These are phyloP conservation scores for Naganishia albida DNA, from an alignment of 1,284 basidiomycete species.

Conservation along the genomic window DNA sequence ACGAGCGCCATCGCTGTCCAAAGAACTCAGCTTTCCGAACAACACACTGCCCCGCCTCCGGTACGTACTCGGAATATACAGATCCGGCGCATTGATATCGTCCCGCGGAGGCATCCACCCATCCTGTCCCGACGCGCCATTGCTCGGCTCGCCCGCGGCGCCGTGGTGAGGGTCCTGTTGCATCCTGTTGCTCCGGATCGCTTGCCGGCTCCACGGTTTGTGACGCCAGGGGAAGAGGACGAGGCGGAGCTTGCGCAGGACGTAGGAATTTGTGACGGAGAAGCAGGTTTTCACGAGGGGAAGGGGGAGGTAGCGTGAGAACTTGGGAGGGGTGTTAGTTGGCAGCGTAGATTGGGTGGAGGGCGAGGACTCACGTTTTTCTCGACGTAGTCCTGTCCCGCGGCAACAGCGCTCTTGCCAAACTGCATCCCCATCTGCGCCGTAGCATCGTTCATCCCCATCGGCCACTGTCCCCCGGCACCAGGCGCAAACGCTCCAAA, in stretches of 20 bases:
- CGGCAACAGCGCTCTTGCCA: slow-evolving; percentile 84
- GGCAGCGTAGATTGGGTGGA: background rate
- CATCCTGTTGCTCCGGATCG: slow-evolving; percentile 54
- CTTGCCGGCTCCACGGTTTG: slow-evolving; percentile 72
- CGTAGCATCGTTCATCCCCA: slow-evolving; percentile 82
- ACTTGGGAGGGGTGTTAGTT: slow-evolving; percentile 56
- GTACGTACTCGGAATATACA: slow-evolving; percentile 86
- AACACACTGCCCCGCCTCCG: background rate
- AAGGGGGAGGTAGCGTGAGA: slow-evolving; percentile 72
- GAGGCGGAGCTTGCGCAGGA: slow-evolving; percentile 83
- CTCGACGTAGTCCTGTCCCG: slow-evolving; percentile 93
- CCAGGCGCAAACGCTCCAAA: background rate
- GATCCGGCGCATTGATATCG: slow-evolving; percentile 92
- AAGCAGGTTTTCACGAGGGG: slow-evolving; percentile 87
- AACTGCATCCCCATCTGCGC: slow-evolving; percentile 97
- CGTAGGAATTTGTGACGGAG: slow-evolving; percentile 95
- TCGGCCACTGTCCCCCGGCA: slow-evolving; percentile 32
- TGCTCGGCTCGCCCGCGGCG: slow-evolving; percentile 59
- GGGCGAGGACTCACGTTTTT: slow-evolving; percentile 19
- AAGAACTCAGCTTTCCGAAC: slow-evolving; percentile 6
- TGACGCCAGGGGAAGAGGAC: slow-evolving; percentile 97
- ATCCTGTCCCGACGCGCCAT: slow-evolving; percentile 57
- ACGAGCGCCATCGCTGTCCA: slow-evolving; percentile 88
- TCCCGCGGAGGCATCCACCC: slow-evolving; percentile 83
- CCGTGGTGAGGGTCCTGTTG: background rate